Base-by-base conservation (phyloP, 169 alveolate genomes). In the Plasmodium inui region DNA sequence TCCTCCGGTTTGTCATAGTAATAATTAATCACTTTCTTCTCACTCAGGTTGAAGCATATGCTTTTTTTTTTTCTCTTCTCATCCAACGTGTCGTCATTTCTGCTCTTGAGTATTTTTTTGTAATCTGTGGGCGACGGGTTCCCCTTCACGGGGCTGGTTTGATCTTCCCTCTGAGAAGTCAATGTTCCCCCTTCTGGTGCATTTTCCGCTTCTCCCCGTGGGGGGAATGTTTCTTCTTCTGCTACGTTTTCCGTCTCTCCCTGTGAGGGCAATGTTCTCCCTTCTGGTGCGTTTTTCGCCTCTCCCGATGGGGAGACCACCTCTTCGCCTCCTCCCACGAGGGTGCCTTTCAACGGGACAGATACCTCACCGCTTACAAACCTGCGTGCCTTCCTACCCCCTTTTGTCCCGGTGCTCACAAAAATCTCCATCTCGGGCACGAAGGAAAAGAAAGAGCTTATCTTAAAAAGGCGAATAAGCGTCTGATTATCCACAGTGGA, bases 361-460 rank as follows among this genome's bases (percentile, higher is more conserved):
- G 37, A 7, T 7, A 26, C 37, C 41, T 8, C 76, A 4, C 37
- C 76, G 0, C 12, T 8, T 8, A 22, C 76, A 19, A 67, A 67
- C 34, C 61, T 50, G n/a, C 41, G 86, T 46, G 17, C 34, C 37
- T 10, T 81, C 67, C 61, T 50, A 19, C 6, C 0, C 39, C 72
- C 14, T 41, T 76, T 72, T 5, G 26, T 4, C n/a, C 76, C 6
- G 22, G 4, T 22, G 17, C 74, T 46, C 30, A 37, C 22, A 55
- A 41, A 86, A 30, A 55, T 14, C 22, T 86, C 93, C 61, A 74
- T 55, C 70, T 86, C 93, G 9, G 93, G 93, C 0, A 86, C 93
- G 67, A 86, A 86, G 12, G 93, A 86, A 74, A 86, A 86, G 61
- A 86, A 50, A 30, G 93, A 86, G 32, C 26, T 74, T 19, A 86